phyloP scores from a whole-genome alignment of 352 stramenopile genomes.

The Globisporangium nunn region DNA sequence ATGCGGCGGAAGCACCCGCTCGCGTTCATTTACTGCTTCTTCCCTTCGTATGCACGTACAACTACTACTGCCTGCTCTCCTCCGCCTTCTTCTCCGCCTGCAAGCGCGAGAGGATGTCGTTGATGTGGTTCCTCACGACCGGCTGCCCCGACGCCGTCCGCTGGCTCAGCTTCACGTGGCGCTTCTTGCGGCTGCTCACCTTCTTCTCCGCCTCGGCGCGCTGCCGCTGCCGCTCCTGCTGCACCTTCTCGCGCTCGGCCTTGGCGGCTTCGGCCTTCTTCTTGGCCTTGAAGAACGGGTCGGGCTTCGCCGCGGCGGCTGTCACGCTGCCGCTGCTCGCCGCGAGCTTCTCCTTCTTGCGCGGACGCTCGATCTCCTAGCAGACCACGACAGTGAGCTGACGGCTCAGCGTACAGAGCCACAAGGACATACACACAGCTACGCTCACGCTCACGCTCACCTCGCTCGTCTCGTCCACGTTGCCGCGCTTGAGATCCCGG shows the following conservation, averaged over 20 bases:
- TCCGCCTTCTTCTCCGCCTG: conserved; percentile 37
- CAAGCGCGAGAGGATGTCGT: conserved; percentile 71
- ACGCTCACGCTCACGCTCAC: background rate
- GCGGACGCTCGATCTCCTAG: background rate
- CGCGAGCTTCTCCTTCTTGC: conserved; percentile 3
- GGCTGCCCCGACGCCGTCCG: conserved; percentile 71
- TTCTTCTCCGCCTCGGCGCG: conserved; percentile 57
- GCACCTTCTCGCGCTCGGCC: conserved; percentile 34
- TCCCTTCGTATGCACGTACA: background rate
- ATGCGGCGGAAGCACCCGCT: no score
- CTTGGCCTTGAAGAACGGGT: conserved; percentile 83
- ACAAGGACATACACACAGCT: background rate
- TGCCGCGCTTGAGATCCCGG: conserved; percentile 39
- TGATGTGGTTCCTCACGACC: conserved; percentile 83
- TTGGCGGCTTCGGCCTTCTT: conserved; percentile 58
- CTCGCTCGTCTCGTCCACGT: conserved; percentile 20
- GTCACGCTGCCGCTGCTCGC: conserved; percentile 11
- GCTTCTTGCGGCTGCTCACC: conserved; percentile 78
- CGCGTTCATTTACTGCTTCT: no score
- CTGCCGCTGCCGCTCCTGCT: conserved; percentile 46
- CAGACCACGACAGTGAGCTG: no score
- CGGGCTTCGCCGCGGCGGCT: conserved; percentile 29
- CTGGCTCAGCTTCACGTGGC: conserved; percentile 81
- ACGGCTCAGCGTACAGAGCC: no score
- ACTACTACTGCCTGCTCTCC: background rate